Percentiles rank a stretch among this genome's conserved stretches.
Conservation (phyloP, 2,329 filamentous ascomycete species). For the Xylariaceae sp. region DNA sequence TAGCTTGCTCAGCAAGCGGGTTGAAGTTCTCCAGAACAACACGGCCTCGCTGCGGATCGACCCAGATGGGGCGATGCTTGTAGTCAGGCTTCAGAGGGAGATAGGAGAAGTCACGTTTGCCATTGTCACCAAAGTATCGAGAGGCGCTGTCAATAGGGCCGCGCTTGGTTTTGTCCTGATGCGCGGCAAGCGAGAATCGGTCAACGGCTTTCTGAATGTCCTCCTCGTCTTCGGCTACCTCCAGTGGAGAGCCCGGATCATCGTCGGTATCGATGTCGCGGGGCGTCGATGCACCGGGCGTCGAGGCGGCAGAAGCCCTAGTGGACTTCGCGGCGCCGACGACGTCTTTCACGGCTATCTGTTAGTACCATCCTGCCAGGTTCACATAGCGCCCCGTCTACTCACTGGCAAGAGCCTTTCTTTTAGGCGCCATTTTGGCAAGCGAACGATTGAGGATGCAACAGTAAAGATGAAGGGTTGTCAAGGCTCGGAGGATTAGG, state of each 20-base stretch:
- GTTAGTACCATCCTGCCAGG: conserved; percentile 25
- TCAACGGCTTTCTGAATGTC: conserved; percentile 55
- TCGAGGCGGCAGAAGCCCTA: conserved; percentile 53
- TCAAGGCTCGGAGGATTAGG: no score
- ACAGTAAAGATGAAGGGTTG: neutral
- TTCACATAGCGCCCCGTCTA: conserved; percentile 6
- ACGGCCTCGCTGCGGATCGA: conserved; percentile 77
- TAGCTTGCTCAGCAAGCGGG: conserved; percentile 76
- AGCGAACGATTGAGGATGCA: conserved; percentile 3
- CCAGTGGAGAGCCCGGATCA: conserved; percentile 36
- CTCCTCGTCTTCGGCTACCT: conserved; percentile 46
- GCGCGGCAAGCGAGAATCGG: conserved; percentile 51
- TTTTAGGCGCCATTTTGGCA: conserved; percentile 60
- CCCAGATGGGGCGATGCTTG: conserved; percentile 85
- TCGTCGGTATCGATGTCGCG: conserved; percentile 53
- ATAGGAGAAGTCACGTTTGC: conserved; percentile 66
- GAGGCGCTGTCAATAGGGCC: conserved; percentile 38
- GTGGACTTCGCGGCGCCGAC: conserved; percentile 50
- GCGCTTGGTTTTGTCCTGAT: conserved; percentile 43
- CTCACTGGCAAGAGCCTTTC: conserved; percentile 57
- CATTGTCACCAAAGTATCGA: conserved; percentile 43
- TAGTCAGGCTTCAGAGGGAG: conserved; percentile 82
- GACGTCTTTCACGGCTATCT: conserved; percentile 36
- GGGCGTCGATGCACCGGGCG: conserved; percentile 56
- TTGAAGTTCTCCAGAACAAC: conserved; percentile 95